phyloP scores from a whole-genome alignment of 2,329 filamentous ascomycete species.

The Diaporthe ilicicola region DNA sequence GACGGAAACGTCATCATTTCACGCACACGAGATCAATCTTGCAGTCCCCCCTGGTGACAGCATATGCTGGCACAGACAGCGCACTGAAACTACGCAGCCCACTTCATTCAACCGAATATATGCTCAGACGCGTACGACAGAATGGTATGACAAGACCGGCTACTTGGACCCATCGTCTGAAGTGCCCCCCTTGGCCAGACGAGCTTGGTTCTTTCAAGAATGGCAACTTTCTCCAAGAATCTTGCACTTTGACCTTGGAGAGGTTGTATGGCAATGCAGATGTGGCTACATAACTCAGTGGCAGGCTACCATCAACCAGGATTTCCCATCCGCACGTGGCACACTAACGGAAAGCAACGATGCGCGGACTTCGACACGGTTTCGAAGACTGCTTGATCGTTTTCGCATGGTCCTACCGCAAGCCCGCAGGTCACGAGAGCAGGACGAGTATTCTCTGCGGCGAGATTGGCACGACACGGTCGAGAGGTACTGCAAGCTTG shows the following conservation, averaged over 20 bases:
- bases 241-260: not conserved
- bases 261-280: not conserved
- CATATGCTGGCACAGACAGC: no score
- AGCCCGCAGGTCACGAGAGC: no score
- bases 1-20: not conserved
- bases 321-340: not conserved
- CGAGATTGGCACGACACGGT: not conserved
- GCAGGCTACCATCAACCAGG: not conserved
- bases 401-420: no score
- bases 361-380: no score
- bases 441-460: no score
- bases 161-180: no score
- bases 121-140: not conserved
- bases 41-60: not conserved
- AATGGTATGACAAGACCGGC: not conserved
- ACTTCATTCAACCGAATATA: no score
- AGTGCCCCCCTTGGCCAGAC: not conserved
- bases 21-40: not conserved
- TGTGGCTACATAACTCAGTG: not conserved
- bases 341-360: no score
- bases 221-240: not conserved
- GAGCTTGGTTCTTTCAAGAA: slow-evolving; percentile 6
- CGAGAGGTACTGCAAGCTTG: not conserved
- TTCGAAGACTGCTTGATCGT: no score
- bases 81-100: no score